Evolutionary conservation across 768 basidiomycete species (phyloP), one percentile per base, ranked within the genome.

Genomic region (Pholiota molesta): DNA sequence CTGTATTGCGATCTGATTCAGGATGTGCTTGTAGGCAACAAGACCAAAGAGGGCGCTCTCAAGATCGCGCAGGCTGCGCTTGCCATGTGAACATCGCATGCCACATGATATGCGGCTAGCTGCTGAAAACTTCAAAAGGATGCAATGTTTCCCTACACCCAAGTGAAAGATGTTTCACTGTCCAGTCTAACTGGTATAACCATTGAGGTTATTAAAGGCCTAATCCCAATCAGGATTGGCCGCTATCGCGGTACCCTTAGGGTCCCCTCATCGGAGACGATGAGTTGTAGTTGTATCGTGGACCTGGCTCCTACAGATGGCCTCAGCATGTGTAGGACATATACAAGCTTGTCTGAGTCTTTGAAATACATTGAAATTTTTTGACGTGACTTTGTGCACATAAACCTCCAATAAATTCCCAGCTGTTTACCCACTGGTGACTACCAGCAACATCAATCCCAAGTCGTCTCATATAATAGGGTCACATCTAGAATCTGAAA

Each of bases 41-140:
- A 91, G 74, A 95, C 95, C 1, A 92, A 86, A 77, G 92, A 92
- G 42, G 97, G 97, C 23, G 93, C 92, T 1, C 75, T 98, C 68
- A 77, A 81, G 69, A 86, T 98, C 71, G 96, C 95, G 6, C 81
- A 80, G 73, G 77, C 83, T 62, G 90, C 92, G 21, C 75, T 96
- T 62, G 68, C 69, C 11, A 71, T 79, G 74, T 82, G 67, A 72
- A 26, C 5, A 14, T 6, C 35, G 45, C 10, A 21, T 29, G 42
- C 17, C 19, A 17, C 8, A 44, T 44, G n/a, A 0, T 44, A n/a
- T 44, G 42, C 35, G 14, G 14, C 35, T 37, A 16, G 35, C 6
- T 14, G 35, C 35, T 37, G n/a, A 44, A 44, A 2, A 19, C 16
- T 21, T 44, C 42, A 26, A 49, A 49, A 23, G 14, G 11, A 49